A percentile compares a stretch with the other conserved stretches of the same genome.
Conservation (phyloP, 1,284 basidiomycete species). For the Cerioporus squamosus region DNA sequence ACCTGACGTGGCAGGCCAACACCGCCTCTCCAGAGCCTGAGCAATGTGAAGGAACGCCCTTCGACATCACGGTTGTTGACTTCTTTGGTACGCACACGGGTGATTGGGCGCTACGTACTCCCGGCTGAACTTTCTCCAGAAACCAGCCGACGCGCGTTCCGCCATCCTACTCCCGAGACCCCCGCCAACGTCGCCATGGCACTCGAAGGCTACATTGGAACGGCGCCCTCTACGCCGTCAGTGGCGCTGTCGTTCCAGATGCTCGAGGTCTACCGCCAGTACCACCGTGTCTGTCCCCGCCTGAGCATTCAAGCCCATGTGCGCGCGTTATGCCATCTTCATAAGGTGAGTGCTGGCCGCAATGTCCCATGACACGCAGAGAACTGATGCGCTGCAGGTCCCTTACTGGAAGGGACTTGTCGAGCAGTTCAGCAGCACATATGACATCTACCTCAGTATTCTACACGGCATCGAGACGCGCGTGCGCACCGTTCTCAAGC, state of each 20-base stretch:
- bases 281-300: conserved; percentile 28
- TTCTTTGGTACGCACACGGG: not conserved
- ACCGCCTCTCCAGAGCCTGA: not conserved
- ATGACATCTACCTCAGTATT: conserved; percentile 37
- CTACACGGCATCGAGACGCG: conserved; percentile 16
- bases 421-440: conserved; percentile 29
- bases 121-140: not conserved
- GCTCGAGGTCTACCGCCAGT: conserved; percentile 27
- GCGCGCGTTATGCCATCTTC: conserved; percentile 23
- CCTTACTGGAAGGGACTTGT: conserved; percentile 4
- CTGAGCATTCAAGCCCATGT: conserved; percentile 26
- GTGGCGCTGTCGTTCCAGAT: conserved; percentile 21
- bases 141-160: not conserved
- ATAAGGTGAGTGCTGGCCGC: conserved; percentile 15
- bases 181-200: conserved; percentile 10
- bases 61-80: not conserved
- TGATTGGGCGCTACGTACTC: not conserved
- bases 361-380: conserved; percentile 4
- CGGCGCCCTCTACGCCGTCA: conserved; percentile 17
- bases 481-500: conserved; percentile 24
- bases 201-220: conserved; percentile 17
- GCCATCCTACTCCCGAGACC: not conserved
- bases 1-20: not conserved
- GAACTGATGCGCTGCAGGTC: not conserved
- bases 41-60: not conserved